Percentiles rank a stretch among this genome's conserved stretches.
These are phyloP conservation scores for Dioscorea cayenensis DNA, from an alignment of 116 monocot genomes.

Conservation along the genomic window DNA sequence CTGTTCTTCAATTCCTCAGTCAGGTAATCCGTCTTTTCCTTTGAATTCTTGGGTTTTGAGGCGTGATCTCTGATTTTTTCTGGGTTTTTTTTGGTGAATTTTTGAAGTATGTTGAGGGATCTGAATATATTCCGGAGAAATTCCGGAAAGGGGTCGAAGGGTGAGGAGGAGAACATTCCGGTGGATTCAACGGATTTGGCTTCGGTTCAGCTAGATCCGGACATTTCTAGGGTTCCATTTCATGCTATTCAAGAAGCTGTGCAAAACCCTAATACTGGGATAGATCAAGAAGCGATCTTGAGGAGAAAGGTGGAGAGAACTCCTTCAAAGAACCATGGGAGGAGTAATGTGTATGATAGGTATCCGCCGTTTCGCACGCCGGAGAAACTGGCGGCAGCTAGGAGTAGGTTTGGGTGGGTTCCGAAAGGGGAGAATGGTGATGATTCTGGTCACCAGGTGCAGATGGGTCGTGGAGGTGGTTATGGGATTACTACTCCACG, in stretches of 20 bases:
- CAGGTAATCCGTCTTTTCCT: slow-evolving; percentile 24
- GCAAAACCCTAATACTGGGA: slow-evolving; percentile 20
- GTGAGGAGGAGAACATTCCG: slow-evolving; percentile 52
- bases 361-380: slow-evolving; percentile 50
- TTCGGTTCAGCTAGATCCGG: slow-evolving; percentile 15
- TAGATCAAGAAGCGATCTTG: slow-evolving; percentile 21
- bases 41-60: neutral
- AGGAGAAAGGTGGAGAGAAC: slow-evolving; percentile 43
- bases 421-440: slow-evolving; percentile 23
- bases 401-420: slow-evolving; percentile 66
- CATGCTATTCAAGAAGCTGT: slow-evolving; percentile 49
- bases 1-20: slow-evolving; percentile 32
- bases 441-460: slow-evolving; percentile 21
- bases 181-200: slow-evolving; percentile 21
- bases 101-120: slow-evolving; percentile 77
- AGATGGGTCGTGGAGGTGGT: slow-evolving; percentile 17
- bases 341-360: slow-evolving; percentile 13
- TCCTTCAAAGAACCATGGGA: slow-evolving; percentile 33
- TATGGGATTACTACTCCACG: slow-evolving; percentile 55
- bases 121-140: slow-evolving; percentile 38
- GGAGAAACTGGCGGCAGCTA: slow-evolving; percentile 34
- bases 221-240: slow-evolving; percentile 51
- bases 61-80: neutral
- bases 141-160: slow-evolving; percentile 19
- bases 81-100: neutral